Evolutionary conservation across 371 early-diverging fungal genomes (phyloP).

Genomic region (Entomophthora muscae): DNA sequence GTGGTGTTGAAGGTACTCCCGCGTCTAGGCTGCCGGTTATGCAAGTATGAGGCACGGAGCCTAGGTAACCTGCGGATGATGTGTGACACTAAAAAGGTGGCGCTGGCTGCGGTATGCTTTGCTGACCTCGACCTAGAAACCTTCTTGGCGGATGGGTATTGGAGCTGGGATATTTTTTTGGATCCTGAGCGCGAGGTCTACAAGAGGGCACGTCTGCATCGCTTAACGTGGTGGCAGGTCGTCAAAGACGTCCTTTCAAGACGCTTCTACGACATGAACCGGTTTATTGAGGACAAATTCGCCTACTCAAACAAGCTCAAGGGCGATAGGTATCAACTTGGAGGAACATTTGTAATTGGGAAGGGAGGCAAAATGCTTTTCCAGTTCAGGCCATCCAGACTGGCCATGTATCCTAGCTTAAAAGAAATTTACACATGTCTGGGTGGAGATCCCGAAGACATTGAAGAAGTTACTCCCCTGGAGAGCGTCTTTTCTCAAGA

Average conservation of each 20-base stretch:
- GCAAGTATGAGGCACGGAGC: background rate
- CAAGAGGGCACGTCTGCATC: background rate
- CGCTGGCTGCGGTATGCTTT: background rate
- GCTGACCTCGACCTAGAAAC: background rate
- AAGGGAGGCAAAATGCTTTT: background rate
- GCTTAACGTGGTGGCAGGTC: background rate
- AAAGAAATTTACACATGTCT: background rate
- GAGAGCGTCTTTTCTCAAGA: too few relatives aligned
- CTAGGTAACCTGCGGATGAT: background rate
- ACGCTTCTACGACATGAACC: background rate
- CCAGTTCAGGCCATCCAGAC: background rate
- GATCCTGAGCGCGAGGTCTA: background rate
- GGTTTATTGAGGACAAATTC: background rate
- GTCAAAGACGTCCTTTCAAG: background rate
- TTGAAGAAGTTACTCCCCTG: too few relatives aligned
- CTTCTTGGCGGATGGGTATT: background rate
- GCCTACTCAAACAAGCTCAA: background rate
- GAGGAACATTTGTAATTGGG: slow-evolving; percentile 1
- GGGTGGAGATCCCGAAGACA: background rate
- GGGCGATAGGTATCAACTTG: slow-evolving; percentile 1
- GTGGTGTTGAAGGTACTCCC: background rate
- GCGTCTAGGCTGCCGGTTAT: background rate
- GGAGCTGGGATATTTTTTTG: slow-evolving; percentile 3
- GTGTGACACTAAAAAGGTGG: background rate
- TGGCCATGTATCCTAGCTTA: background rate